Evolutionary conservation across 2,329 filamentous ascomycete genomes (phyloP).

Genomic region (Lithohypha guttulata): DNA sequence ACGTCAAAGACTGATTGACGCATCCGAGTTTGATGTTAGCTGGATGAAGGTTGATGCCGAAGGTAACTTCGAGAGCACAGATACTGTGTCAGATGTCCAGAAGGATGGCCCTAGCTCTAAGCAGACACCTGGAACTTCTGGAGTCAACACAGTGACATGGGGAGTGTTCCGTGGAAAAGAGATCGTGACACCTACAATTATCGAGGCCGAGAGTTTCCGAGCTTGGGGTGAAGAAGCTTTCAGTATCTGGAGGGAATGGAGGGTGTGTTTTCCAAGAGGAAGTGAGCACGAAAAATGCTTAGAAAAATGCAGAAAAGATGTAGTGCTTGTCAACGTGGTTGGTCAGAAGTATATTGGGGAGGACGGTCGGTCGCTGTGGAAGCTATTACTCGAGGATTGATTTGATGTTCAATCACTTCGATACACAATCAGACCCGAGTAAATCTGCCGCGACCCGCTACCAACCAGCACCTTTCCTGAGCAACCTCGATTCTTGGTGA

Average conservation of each 20-base stretch:
- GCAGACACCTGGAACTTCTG: conserved; percentile 31
- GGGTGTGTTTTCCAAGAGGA: conserved; percentile 68
- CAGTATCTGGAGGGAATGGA: conserved; percentile 91
- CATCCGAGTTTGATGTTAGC: conserved; percentile 58
- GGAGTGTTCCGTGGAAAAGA: conserved; percentile 92
- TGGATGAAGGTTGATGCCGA: conserved; percentile 76
- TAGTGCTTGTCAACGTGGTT: conserved; percentile 72
- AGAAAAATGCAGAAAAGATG: conserved; percentile 54
- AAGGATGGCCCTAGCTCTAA: conserved; percentile 30
- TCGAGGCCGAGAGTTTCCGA: conserved; percentile 86
- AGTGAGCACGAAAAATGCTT: conserved; percentile 63
- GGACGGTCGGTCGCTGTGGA: conserved; percentile 21
- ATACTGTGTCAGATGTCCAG: neutral
- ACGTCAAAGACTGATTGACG: conserved; percentile 48
- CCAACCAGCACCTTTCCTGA: too few species aligned
- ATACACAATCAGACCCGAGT: neutral
- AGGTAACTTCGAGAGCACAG: conserved; percentile 61
- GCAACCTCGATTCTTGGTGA: too few species aligned
- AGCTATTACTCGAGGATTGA: conserved; percentile 13
- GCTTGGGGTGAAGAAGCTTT: conserved; percentile 96
- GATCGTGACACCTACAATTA: conserved; percentile 91
- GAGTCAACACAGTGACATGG: conserved; percentile 93
- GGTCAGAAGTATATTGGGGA: conserved; percentile 37
- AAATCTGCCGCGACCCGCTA: too few species aligned
- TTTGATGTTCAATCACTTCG: neutral